Percentiles rank a stretch among this genome's conserved stretches.
Conservation (phyloP, 2,329 filamentous ascomycete species). For the Orbilia ellipsospora region DNA sequence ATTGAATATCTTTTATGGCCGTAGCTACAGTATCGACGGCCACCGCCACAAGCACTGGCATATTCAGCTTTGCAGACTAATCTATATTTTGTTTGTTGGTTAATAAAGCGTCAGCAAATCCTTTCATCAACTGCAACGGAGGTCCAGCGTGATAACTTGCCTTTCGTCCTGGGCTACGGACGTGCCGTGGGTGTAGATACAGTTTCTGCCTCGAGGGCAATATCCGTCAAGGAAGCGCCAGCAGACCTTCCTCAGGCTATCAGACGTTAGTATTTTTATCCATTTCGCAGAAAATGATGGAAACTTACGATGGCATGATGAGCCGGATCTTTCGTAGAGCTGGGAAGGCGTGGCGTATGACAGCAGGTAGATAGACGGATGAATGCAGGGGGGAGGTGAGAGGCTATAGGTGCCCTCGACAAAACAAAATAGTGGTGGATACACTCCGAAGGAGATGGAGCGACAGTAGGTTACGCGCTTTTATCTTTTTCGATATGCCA, state of each 20-base stretch:
- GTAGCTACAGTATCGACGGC: constrained; percentile 22
- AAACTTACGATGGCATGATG: neutral
- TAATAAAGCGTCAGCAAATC: neutral
- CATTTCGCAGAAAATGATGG: no score
- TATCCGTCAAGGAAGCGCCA: constrained; percentile 34
- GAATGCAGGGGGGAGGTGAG: no score
- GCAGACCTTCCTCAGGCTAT: constrained; percentile 9
- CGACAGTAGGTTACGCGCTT: no score
- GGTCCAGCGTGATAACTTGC: neutral
- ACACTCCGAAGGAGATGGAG: no score
- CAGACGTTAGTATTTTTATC: neutral
- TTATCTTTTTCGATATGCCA: no score
- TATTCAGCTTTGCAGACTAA: constrained; percentile 24
- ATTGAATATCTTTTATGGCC: constrained; percentile 14
- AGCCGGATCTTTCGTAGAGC: neutral
- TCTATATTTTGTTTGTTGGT: neutral
- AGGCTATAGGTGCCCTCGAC: no score
- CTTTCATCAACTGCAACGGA: neutral
- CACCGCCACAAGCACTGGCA: constrained; percentile 25
- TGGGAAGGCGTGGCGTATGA: no score
- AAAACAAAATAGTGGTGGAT: no score
- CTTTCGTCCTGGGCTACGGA: neutral
- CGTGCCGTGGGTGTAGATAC: constrained; percentile 32
- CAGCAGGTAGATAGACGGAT: no score
- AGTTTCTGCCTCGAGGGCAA: constrained; percentile 33